phyloP scores from a whole-genome alignment of 2,329 filamentous ascomycete genomes.

The Aspergillus ustus region DNA sequence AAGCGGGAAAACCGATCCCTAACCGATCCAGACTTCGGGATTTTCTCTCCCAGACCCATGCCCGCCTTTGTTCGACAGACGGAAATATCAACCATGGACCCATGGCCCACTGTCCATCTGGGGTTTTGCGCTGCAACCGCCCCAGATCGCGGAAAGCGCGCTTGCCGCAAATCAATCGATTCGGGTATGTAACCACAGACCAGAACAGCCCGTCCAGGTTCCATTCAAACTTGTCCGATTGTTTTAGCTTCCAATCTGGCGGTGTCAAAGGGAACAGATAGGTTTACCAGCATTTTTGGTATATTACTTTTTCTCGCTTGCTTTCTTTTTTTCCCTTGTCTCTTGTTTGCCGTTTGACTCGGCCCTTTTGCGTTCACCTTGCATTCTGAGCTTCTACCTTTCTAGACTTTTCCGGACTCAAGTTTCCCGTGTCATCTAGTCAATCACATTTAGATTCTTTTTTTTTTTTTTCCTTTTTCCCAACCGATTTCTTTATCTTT shows the following conservation, averaged over 20 bases:
- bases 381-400: constrained; percentile 9
- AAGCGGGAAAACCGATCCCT: constrained; percentile 13
- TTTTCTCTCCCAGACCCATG: background rate
- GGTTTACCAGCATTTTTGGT: constrained; percentile 4
- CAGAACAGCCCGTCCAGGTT: constrained; percentile 4
- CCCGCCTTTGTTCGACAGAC: constrained; percentile 7
- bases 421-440: constrained; percentile 10
- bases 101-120: constrained; percentile 23
- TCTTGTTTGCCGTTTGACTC: constrained; percentile 4
- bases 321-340: background rate
- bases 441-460: constrained; percentile 8
- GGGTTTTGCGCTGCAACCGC: constrained; percentile 43
- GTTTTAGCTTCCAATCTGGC: constrained; percentile 13
- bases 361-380: constrained; percentile 11
- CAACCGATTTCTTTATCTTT: background rate
- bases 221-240: constrained; percentile 13
- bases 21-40: constrained; percentile 6
- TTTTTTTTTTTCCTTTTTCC: constrained; percentile 15
- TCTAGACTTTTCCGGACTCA: constrained; percentile 6
- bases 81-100: background rate
- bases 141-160: constrained; percentile 43
- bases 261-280: constrained; percentile 17
- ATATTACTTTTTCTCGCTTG: constrained; percentile 2
- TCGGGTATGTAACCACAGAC: constrained; percentile 4
- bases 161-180: constrained; percentile 37